A percentile compares a stretch with the other conserved stretches of the same genome.
phyloP scores from a whole-genome alignment of 495 filamentous ascomycete species.

The Tricharina praecox region DNA sequence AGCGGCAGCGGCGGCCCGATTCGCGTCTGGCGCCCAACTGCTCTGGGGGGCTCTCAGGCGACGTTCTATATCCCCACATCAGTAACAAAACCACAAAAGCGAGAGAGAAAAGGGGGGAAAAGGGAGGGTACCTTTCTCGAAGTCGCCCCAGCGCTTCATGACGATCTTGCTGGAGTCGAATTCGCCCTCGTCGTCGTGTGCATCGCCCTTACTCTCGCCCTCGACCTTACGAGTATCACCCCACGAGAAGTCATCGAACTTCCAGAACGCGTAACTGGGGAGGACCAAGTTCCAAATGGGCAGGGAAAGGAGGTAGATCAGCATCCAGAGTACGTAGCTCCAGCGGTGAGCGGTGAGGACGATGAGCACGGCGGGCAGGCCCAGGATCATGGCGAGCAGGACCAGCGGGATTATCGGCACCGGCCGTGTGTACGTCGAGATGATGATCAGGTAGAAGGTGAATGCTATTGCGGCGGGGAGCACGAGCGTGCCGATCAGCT shows the following conservation, averaged over 20 bases:
- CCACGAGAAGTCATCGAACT: conserved; percentile 99
- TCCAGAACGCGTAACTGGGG: conserved; percentile 93
- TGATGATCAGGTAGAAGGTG: conserved; percentile 86
- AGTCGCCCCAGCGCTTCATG: conserved; percentile 96
- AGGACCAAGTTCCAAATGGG: conserved; percentile 98
- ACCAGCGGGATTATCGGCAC: conserved; percentile 88
- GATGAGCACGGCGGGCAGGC: conserved; percentile 82
- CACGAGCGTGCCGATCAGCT: conserved; percentile 85
- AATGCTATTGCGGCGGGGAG: conserved; percentile 91
- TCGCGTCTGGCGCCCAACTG: neutral
- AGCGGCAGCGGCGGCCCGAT: too few relatives aligned
- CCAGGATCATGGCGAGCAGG: conserved; percentile 79
- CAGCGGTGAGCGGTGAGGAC: conserved; percentile 88
- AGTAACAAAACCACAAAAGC: too few relatives aligned
- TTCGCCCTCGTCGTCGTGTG: conserved; percentile 78
- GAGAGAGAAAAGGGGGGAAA: neutral
- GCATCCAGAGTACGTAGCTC: conserved; percentile 92
- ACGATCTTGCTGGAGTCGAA: conserved; percentile 97
- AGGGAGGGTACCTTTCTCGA: conserved; percentile 43
- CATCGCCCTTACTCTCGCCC: conserved; percentile 60
- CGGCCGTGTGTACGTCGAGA: conserved; percentile 63
- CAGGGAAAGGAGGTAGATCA: conserved; percentile 82
- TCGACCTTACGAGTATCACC: conserved; percentile 94
- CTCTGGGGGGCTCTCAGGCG: neutral
- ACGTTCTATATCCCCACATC: neutral